Evolutionary conservation across 331 rosid species (phyloP), one percentile per base, ranked within the genome.

Genomic region (Malus hybrid): DNA sequence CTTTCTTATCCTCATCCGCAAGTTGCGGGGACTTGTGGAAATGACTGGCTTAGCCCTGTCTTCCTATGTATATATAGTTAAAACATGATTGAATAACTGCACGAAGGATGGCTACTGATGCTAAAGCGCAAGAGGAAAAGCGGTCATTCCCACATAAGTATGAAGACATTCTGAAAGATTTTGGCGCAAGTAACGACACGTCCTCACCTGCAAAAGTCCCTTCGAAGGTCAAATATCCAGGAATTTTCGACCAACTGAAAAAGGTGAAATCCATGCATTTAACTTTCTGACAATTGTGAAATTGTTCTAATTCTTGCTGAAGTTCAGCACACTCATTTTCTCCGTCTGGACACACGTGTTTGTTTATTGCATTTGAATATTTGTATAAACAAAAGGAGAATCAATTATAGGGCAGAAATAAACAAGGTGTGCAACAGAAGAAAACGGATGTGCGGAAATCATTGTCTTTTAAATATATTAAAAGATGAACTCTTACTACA

Each of bases 191-290:
- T 0, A 15, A 72, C 48, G 70, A 75, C 60, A 70, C 8, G 64
- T 82, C 87, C 44, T 73, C 85, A 14, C 42, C 15, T 70, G 81
- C 46, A 4, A 69, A 76, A 53, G 52, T 78, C 30, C 24, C 5
- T 48, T 72, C 67, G 39, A 77, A 82, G 50, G 79, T 81, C 53
- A 13, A n/a, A 72, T 0, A 3, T 0, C 34, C 78, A 56, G 95
- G 89, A 39, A 72, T 86, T 42, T 75, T 82, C 82, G 56, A 73
- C 81, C 70, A 75, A 10, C 79, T 68, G 62, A 84, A 75, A 30
- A 77, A 86, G 95, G 95, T 68, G 46, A 89, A 79, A 75, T 64
- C 39, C 56, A 4, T 24, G 22, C 42, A 52, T 71, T 5, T 57
- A n/a, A 20, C 32, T 9, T 53, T 12, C 4, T 42, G 13, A 42